Evolutionary conservation across 1,284 basidiomycete species (phyloP), one percentile per base, ranked within the genome.

Genomic region (Fomitopsis palustris): DNA sequence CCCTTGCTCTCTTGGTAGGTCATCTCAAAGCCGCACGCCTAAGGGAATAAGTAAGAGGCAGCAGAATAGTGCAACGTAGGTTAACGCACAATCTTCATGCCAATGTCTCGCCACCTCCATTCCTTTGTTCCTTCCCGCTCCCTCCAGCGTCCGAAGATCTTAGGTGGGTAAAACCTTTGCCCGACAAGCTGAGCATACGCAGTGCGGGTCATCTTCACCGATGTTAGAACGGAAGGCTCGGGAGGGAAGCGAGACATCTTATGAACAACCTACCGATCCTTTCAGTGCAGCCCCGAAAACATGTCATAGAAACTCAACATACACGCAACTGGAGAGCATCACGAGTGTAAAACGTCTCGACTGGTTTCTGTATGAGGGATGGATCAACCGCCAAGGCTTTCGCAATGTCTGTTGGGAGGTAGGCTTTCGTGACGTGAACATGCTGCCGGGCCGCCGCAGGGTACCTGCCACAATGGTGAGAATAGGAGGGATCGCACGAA

Each of bases 21-120:
- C 82, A 97, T 97, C 76, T 98, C 95, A 65, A 97, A 97, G 0
- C 95, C 95, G 63, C 92, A 93, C 4, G 93, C 87, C 92, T 94
- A 65, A 47, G 38, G 37, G 25, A 9, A 23, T 10, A 19, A 3
- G 31, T 41, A 29, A 21, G 47, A 37, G 56, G 56, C 21, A 27
- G 10, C 47, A 8, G 6, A 21, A 7, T 25, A 39, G 33, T 29
- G 38, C 37, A 27, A 49, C 14, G 14, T 2, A n/a, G 1, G 25
- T 12, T 25, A 1, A 74, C 84, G 56, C 63, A 90, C 92, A 56
- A 96, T 86, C 78, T 96, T 97, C 86, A 96, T 92, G 10, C 95
- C 95, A 45, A 92, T 72, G 72, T 94, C 92, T 63, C 84, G 81
- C 86, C 91, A 87, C 64, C 86, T 80, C 82, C 86, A 85, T 65